phyloP scores from a whole-genome alignment of 2,329 filamentous ascomycete species.

The Xylaria polymorpha region DNA sequence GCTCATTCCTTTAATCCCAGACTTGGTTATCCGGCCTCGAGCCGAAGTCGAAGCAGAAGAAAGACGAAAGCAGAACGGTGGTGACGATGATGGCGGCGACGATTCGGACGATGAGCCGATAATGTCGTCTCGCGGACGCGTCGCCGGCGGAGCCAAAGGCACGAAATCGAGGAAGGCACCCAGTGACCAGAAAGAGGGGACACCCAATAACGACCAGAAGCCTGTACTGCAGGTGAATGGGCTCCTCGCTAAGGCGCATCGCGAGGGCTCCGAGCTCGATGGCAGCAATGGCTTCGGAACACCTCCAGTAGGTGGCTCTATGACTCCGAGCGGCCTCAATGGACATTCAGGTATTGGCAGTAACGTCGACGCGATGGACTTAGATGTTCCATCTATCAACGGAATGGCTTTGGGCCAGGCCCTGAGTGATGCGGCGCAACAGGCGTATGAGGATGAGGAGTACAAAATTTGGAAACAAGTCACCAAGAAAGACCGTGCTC shows the following conservation, averaged over 20 bases:
- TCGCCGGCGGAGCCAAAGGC: slow-evolving; percentile 82
- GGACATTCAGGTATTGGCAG: slow-evolving; percentile 75
- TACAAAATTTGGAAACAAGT: slow-evolving; percentile 99
- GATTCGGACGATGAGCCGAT: slow-evolving; percentile 98
- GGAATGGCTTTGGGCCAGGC: slow-evolving; percentile 72
- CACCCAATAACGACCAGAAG: slow-evolving; percentile 80
- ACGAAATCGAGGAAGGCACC: slow-evolving; percentile 81
- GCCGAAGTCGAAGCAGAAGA: slow-evolving; percentile 93
- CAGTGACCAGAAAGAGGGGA: slow-evolving; percentile 79
- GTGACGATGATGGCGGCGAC: slow-evolving; percentile 83
- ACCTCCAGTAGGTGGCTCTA: slow-evolving; percentile 77
- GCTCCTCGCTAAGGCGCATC: slow-evolving; percentile 65
- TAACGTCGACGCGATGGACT: slow-evolving; percentile 86
- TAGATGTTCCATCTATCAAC: slow-evolving; percentile 79
- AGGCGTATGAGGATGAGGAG: slow-evolving; percentile 89
- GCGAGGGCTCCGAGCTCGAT: slow-evolving; percentile 84
- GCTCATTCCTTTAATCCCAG: slow-evolving; percentile 92
- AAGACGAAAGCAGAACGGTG: slow-evolving; percentile 86
- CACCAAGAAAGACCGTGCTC: slow-evolving; percentile 93
- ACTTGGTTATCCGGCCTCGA: slow-evolving; percentile 88
- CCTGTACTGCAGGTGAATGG: slow-evolving; percentile 76
- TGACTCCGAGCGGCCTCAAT: slow-evolving; percentile 79
- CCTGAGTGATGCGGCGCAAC: slow-evolving; percentile 75
- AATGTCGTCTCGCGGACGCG: slow-evolving; percentile 95
- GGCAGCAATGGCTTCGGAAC: slow-evolving; percentile 89